These are phyloP conservation scores for Sugiyamaella marilandica DNA, from an alignment of 805 yeast species.

Conservation along the genomic window DNA sequence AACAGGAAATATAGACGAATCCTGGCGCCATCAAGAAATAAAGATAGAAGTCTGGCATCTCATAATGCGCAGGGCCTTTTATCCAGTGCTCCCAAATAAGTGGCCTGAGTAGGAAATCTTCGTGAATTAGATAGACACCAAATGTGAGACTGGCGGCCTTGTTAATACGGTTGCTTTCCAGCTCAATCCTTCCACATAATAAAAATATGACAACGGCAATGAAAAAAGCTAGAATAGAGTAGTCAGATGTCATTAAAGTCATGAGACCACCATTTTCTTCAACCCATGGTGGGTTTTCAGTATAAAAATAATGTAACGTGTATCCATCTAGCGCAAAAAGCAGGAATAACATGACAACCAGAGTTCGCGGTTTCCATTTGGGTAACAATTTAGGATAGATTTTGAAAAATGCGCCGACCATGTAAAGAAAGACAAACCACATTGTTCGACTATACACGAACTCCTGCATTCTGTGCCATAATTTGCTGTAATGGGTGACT, in stretches of 20 bases:
- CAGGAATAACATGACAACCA: neutral
- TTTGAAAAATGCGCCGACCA: conserved; percentile 5
- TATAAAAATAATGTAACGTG: neutral
- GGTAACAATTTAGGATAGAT: neutral
- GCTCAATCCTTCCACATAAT: neutral
- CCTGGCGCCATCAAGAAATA: neutral
- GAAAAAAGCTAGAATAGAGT: conserved; percentile 3
- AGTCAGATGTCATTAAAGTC: neutral
- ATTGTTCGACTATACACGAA: neutral
- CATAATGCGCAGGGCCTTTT: neutral
- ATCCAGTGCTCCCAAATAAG: conserved; percentile 5
- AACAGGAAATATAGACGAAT: neutral
- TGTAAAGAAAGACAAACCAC: conserved; percentile 2
- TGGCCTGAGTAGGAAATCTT: neutral
- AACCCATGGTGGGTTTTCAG: neutral
- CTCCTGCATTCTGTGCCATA: neutral
- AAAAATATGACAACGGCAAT: conserved; percentile 1
- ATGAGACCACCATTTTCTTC: neutral
- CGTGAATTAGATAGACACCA: conserved; percentile 6
- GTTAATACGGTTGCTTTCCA: conserved; percentile 3
- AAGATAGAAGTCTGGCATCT: neutral
- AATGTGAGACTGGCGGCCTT: neutral
- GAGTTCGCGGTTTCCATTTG: neutral
- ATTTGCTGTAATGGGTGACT: neutral
- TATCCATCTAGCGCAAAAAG: neutral